Base-by-base conservation (phyloP, 169 alveolate species). In the Cryptosporidium canis region DNA sequence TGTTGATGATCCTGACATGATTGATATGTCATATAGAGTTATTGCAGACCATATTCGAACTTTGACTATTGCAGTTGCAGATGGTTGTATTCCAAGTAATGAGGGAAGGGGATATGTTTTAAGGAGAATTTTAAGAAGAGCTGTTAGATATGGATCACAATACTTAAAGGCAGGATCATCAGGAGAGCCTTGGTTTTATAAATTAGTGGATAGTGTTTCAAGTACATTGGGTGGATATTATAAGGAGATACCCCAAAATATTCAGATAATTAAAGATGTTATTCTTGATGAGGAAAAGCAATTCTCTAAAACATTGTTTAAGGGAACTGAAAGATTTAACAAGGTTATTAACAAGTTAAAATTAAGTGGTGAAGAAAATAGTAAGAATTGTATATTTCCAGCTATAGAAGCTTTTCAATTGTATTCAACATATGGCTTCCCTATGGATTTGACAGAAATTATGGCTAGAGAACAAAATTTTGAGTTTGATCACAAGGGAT, bases 21-120 rank as follows among this genome's bases (percentile, higher is more conserved):
- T 96, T n/a, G 99, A 97, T 85, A 93, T 93, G 82, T 96, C 98
- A 24, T 97, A 96, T 93, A 94, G 99, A 58, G 98, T 96, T 45
- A 93, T 97, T 47, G 96, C 98, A 31, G 99, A 97, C 67, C 99
- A 97, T 90, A 94, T 95, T 45, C 85, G 99, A 61, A 95, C 98
- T 65, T 92, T 96, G 43, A 93, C 98, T 12, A 92, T 96, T 55
- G 98, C 98, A 16, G 94, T 96, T 47, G 85, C 95, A 61, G 99
- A 97, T 67, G 98, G 98, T 1, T 96, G 97, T 1, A 91, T 94
- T 11, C 99, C 99, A 1, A 91, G 97, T 44, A 96, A 96, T 83
- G 98, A 96, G 64, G 99, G 98, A 2, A 66, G 96, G 21, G 95
- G 96, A 51, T 96, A 96, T 83, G 99, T 96, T 24, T 93, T 96